Evolutionary conservation across 306 rosid species (phyloP).

Genomic region (Gastrolobium villosum): DNA sequence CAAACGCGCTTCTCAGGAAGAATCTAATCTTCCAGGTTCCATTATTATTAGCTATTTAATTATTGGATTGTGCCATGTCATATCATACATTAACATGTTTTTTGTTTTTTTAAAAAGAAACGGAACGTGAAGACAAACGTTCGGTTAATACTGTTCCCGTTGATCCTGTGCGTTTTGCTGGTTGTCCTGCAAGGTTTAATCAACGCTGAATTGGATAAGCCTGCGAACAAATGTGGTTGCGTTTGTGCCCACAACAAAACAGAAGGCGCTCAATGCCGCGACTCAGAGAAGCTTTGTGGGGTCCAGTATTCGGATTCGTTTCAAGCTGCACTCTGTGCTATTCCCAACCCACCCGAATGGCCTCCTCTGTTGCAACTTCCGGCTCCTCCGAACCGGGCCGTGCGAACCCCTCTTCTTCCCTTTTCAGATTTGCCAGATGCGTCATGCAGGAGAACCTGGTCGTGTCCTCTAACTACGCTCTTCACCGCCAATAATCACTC

Average conservation of each 20-base stretch:
- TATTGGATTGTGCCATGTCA: background rate
- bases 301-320: slow-evolving; percentile 54
- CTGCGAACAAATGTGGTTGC: slow-evolving; percentile 68
- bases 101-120: slow-evolving; percentile 59
- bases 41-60: background rate
- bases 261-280: slow-evolving; percentile 45
- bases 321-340: slow-evolving; percentile 59
- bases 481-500: slow-evolving; percentile 73
- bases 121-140: slow-evolving; percentile 72
- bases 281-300: slow-evolving; percentile 65
- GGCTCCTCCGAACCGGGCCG: slow-evolving; percentile 55
- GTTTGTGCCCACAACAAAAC: slow-evolving; percentile 28
- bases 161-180: slow-evolving; percentile 60
- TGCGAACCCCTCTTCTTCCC: slow-evolving; percentile 49
- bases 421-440: slow-evolving; percentile 60
- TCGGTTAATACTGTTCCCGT: slow-evolving; percentile 64
- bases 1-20: slow-evolving; percentile 84
- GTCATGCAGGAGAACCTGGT: slow-evolving; percentile 58
- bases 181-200: slow-evolving; percentile 57
- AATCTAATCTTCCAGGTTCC: slow-evolving; percentile 81
- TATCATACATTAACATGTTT: no score
- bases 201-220: slow-evolving; percentile 50
- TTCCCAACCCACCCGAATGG: slow-evolving; percentile 74
- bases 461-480: slow-evolving; percentile 72
- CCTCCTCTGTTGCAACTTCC: slow-evolving; percentile 86